Evolutionary conservation across 2,329 filamentous ascomycete genomes (phyloP).

Genomic region (Calonectria naviculata): DNA sequence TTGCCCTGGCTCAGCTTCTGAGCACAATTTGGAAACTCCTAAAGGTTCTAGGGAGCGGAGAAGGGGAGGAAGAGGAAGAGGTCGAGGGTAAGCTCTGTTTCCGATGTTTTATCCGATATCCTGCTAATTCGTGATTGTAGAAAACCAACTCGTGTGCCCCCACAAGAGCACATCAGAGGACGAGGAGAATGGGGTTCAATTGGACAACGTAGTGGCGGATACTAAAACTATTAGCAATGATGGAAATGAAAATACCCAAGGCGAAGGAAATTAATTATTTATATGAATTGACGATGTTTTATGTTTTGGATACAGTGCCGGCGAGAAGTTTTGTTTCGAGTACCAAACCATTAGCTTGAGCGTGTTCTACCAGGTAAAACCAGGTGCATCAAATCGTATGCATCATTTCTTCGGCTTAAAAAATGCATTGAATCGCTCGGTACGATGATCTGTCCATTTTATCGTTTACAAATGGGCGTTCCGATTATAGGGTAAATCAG

Average conservation of each 20-base stretch:
- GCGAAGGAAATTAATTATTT: background rate
- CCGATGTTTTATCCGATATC: background rate
- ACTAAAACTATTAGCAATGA: background rate
- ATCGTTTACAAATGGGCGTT: background rate
- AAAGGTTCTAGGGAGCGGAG: background rate
- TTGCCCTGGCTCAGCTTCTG: background rate
- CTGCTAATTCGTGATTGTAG: background rate
- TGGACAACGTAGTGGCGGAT: no score
- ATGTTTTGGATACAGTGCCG: background rate
- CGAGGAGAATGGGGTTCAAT: background rate
- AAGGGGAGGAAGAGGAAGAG: background rate
- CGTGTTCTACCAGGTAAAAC: no score
- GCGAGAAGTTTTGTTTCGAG: background rate
- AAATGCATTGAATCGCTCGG: background rate
- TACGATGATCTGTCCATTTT: background rate
- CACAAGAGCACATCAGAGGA: background rate
- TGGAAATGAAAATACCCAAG: background rate
- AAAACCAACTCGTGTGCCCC: background rate
- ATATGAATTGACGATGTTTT: background rate
- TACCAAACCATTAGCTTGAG: background rate
- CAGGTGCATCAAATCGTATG: no score
- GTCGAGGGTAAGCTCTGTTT: background rate
- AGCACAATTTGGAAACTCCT: slow-evolving; percentile 1
- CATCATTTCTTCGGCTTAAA: background rate
- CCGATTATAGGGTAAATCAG: background rate